Evolutionary conservation across 1,284 basidiomycete species (phyloP), one percentile per base, ranked within the genome.

Genomic region (Cryptococcus depauperatus): DNA sequence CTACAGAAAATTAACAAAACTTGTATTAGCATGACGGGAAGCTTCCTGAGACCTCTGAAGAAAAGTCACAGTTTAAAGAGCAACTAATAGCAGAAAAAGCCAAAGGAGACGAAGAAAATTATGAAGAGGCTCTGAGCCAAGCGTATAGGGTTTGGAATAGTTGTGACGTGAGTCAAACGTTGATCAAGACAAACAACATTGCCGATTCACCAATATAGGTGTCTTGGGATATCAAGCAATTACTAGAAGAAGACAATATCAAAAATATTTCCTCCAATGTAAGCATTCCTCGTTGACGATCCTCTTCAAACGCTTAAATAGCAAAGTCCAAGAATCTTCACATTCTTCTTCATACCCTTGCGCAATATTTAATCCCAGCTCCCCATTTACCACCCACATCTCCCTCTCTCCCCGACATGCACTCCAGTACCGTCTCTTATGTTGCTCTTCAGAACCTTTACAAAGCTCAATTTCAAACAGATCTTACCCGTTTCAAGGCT

Each of bases 31-130:
- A 68, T 42, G 56, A 29, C 4, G 60, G 61, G 6, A 45, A 45
- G 25, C 39, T 61, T 0, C 59, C 64, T 10, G 34, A 42, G 51
- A 80, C 77, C 0, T 74, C 74, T 26, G 76, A 75, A 0, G 86
- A 95, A 58, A 83, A 85, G 57, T 76, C 82, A 50, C 80, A 78
- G 18, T 93, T 97, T 74, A 88, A 90, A 62, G 74, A 78, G 41
- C 51, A 57, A 19, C 43, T 64, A 16, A 56, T 51, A 25, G 51
- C 46, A 27, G 59, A 54, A 43, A 51, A 53, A 25, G 66, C 76
- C 48, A 87, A 89, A 58, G 60, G 72, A 0, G 93, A 98, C 66
- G 87, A 93, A 59, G 93, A 98, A 72, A 97, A 97, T 72, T 90
- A 91, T 65, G 92, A 96, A 55, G 91, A 95, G 68, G 91, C 90